phyloP scores from a whole-genome alignment of 2,329 filamentous ascomycete species.

The Grosmannia huntii region DNA sequence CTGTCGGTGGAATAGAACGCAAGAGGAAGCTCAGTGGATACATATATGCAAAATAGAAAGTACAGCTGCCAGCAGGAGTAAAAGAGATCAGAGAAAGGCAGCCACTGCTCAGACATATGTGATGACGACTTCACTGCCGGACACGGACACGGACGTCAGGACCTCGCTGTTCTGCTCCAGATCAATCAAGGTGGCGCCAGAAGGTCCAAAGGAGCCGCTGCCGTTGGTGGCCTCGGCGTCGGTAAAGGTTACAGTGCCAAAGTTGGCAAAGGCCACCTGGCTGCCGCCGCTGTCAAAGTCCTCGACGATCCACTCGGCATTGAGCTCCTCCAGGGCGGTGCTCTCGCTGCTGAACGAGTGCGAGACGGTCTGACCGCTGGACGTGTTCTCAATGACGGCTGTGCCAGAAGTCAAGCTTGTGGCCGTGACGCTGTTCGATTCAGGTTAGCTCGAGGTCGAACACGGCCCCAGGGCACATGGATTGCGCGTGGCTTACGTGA shows the following conservation, averaged over 20 bases:
- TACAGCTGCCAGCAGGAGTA: not conserved
- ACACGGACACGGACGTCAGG: constrained; percentile 9
- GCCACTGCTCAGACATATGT: not conserved
- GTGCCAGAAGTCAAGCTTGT: constrained; percentile 7
- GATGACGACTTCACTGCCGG: not conserved
- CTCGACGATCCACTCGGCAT: constrained; percentile 19
- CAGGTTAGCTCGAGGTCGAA: not conserved
- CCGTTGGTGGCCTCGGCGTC: constrained; percentile 20
- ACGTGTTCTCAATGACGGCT: constrained; percentile 10
- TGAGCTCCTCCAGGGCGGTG: constrained; percentile 12
- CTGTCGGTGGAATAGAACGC: no score
- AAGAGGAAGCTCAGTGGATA: no score
- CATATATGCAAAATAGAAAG: no score
- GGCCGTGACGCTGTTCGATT: constrained; percentile 1
- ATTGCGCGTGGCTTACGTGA: constrained; percentile 7
- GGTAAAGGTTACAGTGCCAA: constrained; percentile 14
- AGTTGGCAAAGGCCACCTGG: constrained; percentile 15
- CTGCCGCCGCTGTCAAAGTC: constrained; percentile 13
- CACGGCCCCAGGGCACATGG: no score
- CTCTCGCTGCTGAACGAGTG: constrained; percentile 27
- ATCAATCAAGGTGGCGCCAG: constrained; percentile 28
- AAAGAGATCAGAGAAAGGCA: not conserved
- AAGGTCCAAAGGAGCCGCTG: constrained; percentile 17
- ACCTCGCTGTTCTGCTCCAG: constrained; percentile 11
- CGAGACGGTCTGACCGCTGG: constrained; percentile 33